These are phyloP conservation scores for Gymnopilus junonius DNA, from an alignment of 768 basidiomycete genomes.

Conservation along the genomic window DNA sequence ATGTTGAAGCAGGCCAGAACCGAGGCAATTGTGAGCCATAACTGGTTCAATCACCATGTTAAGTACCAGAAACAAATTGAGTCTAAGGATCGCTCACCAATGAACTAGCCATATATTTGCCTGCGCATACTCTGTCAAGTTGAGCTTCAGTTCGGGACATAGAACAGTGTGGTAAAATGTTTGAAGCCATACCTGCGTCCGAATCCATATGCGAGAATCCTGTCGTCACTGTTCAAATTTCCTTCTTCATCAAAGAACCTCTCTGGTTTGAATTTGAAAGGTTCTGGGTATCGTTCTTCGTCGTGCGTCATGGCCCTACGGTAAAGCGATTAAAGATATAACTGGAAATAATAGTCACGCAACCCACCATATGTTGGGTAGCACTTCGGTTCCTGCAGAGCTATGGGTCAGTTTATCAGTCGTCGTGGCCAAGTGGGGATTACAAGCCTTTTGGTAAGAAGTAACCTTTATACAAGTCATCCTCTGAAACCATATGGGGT, in stretches of 20 bases:
- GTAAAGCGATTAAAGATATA: background rate
- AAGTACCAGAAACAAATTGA: background rate
- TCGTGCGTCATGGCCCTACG: slow-evolving; percentile 31
- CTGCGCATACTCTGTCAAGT: slow-evolving; percentile 12
- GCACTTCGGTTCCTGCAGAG: slow-evolving; percentile 14
- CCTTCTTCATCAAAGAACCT: slow-evolving; percentile 24
- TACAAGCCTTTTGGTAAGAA: slow-evolving; percentile 27
- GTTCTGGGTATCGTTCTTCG: slow-evolving; percentile 25
- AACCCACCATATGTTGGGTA: slow-evolving; percentile 25
- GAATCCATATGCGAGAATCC: slow-evolving; percentile 17
- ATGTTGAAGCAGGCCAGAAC: slow-evolving; percentile 19
- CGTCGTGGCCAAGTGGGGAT: too few species aligned
- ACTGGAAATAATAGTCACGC: background rate
- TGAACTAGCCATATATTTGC: slow-evolving; percentile 14
- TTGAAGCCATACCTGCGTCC: slow-evolving; percentile 19
- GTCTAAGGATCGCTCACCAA: slow-evolving; percentile 2
- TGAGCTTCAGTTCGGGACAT: background rate
- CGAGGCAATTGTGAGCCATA: slow-evolving; percentile 22
- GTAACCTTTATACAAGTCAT: slow-evolving; percentile 34
- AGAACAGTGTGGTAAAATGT: background rate
- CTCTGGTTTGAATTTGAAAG: slow-evolving; percentile 32
- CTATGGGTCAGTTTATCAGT: background rate
- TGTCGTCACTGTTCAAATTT: slow-evolving; percentile 7
- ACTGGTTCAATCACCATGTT: background rate
- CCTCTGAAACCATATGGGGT: slow-evolving; percentile 26